Evolutionary conservation across 306 rosid genomes (phyloP), one percentile per base, ranked within the genome.

Genomic region (Astragalus membranaceus): DNA sequence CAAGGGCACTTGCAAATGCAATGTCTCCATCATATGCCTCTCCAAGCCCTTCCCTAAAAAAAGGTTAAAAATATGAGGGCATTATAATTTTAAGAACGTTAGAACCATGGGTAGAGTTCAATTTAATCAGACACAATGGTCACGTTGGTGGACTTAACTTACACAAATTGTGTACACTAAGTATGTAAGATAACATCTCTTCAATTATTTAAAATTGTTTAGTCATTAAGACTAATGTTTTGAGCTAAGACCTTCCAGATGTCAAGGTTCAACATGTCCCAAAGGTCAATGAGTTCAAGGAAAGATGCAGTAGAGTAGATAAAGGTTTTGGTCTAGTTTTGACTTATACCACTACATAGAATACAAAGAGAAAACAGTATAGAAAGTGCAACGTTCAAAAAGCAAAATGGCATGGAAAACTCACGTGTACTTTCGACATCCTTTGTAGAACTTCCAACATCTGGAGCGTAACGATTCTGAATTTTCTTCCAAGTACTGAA

Each of bases 391-490:
- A 54, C 41, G 62, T n/a, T 64, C 0, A 58, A 50, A 47, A 3
- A 72, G 51, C 1, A 58, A 64, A 30, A 56, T 64, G 65, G 64
- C 26, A 75, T 58, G 64, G 41, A 53, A 75, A 84, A 67, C 87
- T 26, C 86, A 95, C 99, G 99, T 91, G 85, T 91, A 95, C 70
- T 91, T 95, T 78, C 95, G 85, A 67, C 97, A 83, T 75, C 93
- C 99, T 89, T 95, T 95, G 81, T 82, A 86, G 81, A 91, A 91
- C 78, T 79, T 95, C 72, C 83, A 82, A 68, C 97, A 83, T 88
- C 95, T 89, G 26, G 87, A 71, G 69, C 95, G 82, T 75, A 95
- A 82, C n/a, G 85, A 80, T 57, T 95, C 97, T 10, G 91, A 75
- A 82, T 77, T 78, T 75, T 95, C 97, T 88, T 95, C 99, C 97